Evolutionary conservation across 1,284 basidiomycete genomes (phyloP).

Genomic region (Porogramme epimiltina): DNA sequence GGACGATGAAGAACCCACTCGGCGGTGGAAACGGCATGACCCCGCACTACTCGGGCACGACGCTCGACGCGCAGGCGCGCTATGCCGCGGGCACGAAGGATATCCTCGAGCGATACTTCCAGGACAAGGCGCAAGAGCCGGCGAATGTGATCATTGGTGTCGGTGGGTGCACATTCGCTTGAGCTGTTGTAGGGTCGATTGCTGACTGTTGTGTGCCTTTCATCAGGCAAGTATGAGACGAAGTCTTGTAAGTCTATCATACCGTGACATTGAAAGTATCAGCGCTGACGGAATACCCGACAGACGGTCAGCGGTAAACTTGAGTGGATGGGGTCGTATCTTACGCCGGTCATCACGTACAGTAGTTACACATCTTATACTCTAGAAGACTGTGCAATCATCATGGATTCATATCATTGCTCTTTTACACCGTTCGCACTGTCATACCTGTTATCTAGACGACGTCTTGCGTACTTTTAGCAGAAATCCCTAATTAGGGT

Average conservation of each 20-base stretch:
- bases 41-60: conserved; percentile 88
- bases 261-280: background rate
- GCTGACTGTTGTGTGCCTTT: too few species aligned
- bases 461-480: too few species aligned
- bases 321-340: too few species aligned
- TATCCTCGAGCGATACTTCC: conserved; percentile 83
- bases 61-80: conserved; percentile 88
- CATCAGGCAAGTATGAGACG: conserved; percentile 53
- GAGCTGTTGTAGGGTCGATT: background rate
- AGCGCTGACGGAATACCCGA: background rate
- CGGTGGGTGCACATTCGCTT: conserved; percentile 24
- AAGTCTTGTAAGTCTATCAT: conserved; percentile 38
- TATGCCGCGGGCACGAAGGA: conserved; percentile 83
- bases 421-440: too few species aligned
- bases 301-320: background rate
- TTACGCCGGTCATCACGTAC: too few species aligned
- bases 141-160: conserved; percentile 82
- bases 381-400: too few species aligned
- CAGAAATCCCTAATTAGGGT: too few species aligned
- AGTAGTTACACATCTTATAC: too few species aligned
- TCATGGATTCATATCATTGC: too few species aligned
- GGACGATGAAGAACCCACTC: conserved; percentile 78
- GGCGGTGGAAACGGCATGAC: conserved; percentile 85
- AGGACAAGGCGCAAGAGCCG: conserved; percentile 68
- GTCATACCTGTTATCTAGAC: too few species aligned